Base-by-base conservation (phyloP, 495 filamentous ascomycete species). In the Xylaria telfairii region DNA sequence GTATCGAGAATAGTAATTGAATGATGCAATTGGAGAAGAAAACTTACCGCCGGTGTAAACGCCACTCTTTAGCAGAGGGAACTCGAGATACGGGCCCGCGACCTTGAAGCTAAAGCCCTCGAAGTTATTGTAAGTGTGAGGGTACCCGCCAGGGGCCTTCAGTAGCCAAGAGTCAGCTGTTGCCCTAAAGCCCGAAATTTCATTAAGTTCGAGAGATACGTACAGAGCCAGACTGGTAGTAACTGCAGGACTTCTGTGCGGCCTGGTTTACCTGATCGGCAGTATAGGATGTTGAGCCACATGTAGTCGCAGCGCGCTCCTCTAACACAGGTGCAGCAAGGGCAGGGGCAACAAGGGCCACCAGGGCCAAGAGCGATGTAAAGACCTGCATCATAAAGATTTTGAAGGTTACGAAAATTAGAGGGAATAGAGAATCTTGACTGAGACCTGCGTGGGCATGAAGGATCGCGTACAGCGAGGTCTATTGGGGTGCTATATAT, bases 71-170 rank as follows among this genome's bases (percentile, higher is more conserved):
- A 89, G 65, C 44, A 92, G 83, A 1, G 90, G 90, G 75, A 88
- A 92, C 72, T 92, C 90, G 53, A 90, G 86, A 75, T 89, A 91
- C 0, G 89, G 86, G n/a, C 85, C 85, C 0, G 76, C 71, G 8
- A 87, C 85, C 7, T 81, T 68, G 75, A 92, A 91, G 64, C 77
- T 79, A 77, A 92, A 91, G 17, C 87, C 89, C 76, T 92, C 90
- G 74, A 89, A 88, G 82, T 92, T 84, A 78, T 91, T 86, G 78
- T 90, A 91, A 17, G 79, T 80, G 79, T 91, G 89, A 3, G 89
- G 89, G 76, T 91, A 91, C 59, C 75, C 71, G 69, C 80, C 76
- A n/a, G 81, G 81, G 2, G 80, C 82, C 68, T 70, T 30, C 10
- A 32, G 47, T 7, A 42, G n/a, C 13, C 19, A 37, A 21, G 19